Percentiles rank a stretch among this genome's conserved stretches.
These are phyloP conservation scores for Croton laevigatus DNA, from an alignment of 441 rosid genomes.

Conservation along the genomic window DNA sequence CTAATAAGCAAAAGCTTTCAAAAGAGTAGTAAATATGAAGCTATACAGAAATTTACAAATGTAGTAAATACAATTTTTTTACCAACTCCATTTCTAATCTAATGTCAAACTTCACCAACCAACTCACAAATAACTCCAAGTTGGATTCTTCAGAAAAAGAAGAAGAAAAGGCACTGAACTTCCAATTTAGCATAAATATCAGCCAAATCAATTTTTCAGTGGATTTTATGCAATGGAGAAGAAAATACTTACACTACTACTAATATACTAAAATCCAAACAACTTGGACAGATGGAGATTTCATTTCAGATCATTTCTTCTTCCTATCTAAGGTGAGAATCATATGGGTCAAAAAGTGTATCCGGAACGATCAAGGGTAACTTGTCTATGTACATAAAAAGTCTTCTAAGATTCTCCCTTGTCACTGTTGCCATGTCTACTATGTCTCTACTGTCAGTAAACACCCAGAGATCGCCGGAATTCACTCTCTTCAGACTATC, in stretches of 20 bases:
- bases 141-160: slow-evolving; percentile 29
- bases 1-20: background rate
- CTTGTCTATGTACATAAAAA: slow-evolving; percentile 57
- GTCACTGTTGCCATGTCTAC: slow-evolving; percentile 50
- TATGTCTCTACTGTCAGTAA: slow-evolving; percentile 44
- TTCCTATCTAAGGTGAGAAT: slow-evolving; percentile 49
- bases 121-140: slow-evolving; percentile 33
- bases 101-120: slow-evolving; percentile 32
- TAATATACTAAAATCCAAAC: slow-evolving; percentile 2
- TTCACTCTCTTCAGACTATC: slow-evolving; percentile 63
- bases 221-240: slow-evolving; percentile 13
- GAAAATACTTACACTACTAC: too few relatives aligned
- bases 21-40: background rate
- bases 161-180: slow-evolving; percentile 26
- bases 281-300: background rate
- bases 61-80: slow-evolving; percentile 31
- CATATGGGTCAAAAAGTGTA: slow-evolving; percentile 42
- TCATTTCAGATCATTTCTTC: slow-evolving; percentile 14
- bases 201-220: slow-evolving; percentile 15
- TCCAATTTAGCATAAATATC: background rate
- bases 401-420: slow-evolving; percentile 55
- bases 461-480: slow-evolving; percentile 63
- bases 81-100: slow-evolving; percentile 10
- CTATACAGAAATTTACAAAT: slow-evolving; percentile 50
- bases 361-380: slow-evolving; percentile 56